A percentile compares a stretch with the other conserved stretches of the same genome.
These are phyloP conservation scores for Paecilomyces dactylethromorphus DNA, from an alignment of 2,329 filamentous ascomycete species.

Conservation along the genomic window DNA sequence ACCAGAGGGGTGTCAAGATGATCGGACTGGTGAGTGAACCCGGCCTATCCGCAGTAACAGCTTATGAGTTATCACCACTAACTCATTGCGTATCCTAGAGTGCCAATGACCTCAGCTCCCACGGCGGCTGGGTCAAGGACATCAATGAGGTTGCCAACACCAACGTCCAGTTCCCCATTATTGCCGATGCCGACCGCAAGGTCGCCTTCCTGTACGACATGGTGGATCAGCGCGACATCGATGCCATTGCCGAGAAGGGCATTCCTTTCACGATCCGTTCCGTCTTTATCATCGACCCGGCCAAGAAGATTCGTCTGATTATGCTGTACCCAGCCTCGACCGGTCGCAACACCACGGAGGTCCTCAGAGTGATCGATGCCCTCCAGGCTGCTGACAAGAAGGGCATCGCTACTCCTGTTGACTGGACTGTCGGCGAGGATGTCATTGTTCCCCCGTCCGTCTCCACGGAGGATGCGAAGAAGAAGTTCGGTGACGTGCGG, in stretches of 20 bases:
- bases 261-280: conserved; percentile 91
- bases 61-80: background rate
- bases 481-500: conserved; percentile 71
- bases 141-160: conserved; percentile 71
- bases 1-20: conserved; percentile 80
- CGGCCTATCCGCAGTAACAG: background rate
- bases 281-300: conserved; percentile 90
- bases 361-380: conserved; percentile 71
- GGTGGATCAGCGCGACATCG: conserved; percentile 75
- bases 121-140: conserved; percentile 86
- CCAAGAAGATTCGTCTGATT: conserved; percentile 87
- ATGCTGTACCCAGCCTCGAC: conserved; percentile 90
- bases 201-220: conserved; percentile 74
- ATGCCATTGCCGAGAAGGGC: conserved; percentile 70
- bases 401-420: conserved; percentile 80
- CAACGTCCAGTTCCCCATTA: conserved; percentile 69
- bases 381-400: conserved; percentile 81
- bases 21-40: conserved; percentile 60
- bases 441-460: conserved; percentile 84
- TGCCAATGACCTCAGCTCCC: conserved; percentile 77
- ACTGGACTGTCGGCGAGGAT: conserved; percentile 84
- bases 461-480: conserved; percentile 76
- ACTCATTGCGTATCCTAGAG: conserved; percentile 30
- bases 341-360: conserved; percentile 74
- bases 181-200: conserved; percentile 72